Evolutionary conservation across 1,284 basidiomycete genomes (phyloP).

Genomic region (Salmacisia buchloeana): DNA sequence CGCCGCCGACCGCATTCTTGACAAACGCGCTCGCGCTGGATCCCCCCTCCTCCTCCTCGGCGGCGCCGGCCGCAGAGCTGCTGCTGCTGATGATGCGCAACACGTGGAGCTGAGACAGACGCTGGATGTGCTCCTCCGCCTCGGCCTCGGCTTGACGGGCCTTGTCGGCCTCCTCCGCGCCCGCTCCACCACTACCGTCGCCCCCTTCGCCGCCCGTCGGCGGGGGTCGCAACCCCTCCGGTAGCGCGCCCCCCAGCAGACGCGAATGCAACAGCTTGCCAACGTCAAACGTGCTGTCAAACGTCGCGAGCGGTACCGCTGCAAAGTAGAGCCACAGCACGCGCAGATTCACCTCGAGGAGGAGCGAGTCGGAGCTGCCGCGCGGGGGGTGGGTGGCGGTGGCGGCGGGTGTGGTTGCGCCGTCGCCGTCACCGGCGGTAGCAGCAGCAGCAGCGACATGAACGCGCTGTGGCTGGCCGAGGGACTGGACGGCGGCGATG

Average conservation of each 20-base stretch:
- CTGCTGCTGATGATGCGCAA: conserved; percentile 54
- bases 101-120: conserved; percentile 68
- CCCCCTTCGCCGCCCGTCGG: conserved; percentile 20
- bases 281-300: conserved; percentile 76
- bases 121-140: conserved; percentile 31
- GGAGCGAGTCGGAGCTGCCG: conserved; percentile 57
- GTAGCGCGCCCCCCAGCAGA: conserved; percentile 28
- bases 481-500: conserved; percentile 63
- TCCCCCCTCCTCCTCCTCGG: conserved; percentile 56
- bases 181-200: conserved; percentile 25
- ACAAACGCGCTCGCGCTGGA: too few relatives aligned
- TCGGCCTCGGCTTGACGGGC: conserved; percentile 57
- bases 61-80: conserved; percentile 69
- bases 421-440: too few relatives aligned
- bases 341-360: conserved; percentile 71
- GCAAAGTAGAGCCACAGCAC: conserved; percentile 77
- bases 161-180: conserved; percentile 31
- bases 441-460: too few relatives aligned
- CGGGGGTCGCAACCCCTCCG: background rate
- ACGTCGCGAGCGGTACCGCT: conserved; percentile 66
- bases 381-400: too few relatives aligned
- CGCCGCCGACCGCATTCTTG: conserved; percentile 10
- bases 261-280: conserved; percentile 68
- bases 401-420: too few relatives aligned
- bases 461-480: background rate